Percentiles rank a stretch among this genome's conserved stretches.
Conservation (phyloP, 768 basidiomycete species). For the Rhizopogon vesiculosus region DNA sequence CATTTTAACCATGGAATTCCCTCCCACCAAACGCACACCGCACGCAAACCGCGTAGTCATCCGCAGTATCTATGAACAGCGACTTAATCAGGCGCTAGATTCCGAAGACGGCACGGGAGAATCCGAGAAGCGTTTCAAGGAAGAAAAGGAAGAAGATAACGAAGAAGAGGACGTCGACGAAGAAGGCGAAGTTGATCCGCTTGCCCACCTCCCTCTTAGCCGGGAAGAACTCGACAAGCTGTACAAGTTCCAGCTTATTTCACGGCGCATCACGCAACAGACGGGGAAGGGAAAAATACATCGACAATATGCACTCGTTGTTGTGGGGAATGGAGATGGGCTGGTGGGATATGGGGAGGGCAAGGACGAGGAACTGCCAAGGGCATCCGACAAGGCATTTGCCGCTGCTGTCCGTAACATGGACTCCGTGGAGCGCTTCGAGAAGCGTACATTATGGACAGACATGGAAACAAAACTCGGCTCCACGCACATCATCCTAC, state of each 20-base stretch:
- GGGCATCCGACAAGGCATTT: constrained; percentile 56
- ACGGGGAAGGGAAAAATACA: constrained; percentile 91
- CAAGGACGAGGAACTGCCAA: constrained; percentile 55
- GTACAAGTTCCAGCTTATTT: constrained; percentile 37
- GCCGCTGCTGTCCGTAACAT: constrained; percentile 76
- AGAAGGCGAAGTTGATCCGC: constrained; percentile 10
- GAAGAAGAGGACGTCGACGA: constrained; percentile 22
- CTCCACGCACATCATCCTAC: constrained; percentile 71
- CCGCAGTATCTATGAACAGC: constrained; percentile 42
- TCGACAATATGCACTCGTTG: constrained; percentile 54
- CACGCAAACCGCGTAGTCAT: constrained; percentile 60
- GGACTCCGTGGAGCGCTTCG: constrained; percentile 94
- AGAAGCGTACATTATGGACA: constrained; percentile 92
- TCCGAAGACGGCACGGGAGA: constrained; percentile 24
- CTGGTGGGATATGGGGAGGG: constrained; percentile 81
- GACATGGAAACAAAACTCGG: constrained; percentile 84
- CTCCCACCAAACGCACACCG: constrained; percentile 45
- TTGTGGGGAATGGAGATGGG: constrained; percentile 81
- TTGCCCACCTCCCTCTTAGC: constrained; percentile 12
- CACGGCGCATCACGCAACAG: constrained; percentile 73
- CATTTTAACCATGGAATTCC: constrained; percentile 48
- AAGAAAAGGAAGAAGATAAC: constrained; percentile 23
- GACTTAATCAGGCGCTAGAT: constrained; percentile 12
- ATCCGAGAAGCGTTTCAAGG: constrained; percentile 12
- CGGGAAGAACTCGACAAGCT: constrained; percentile 25